Conservation (phyloP, 2,329 filamentous ascomycete species). For the Stachybotrys echinatus region DNA sequence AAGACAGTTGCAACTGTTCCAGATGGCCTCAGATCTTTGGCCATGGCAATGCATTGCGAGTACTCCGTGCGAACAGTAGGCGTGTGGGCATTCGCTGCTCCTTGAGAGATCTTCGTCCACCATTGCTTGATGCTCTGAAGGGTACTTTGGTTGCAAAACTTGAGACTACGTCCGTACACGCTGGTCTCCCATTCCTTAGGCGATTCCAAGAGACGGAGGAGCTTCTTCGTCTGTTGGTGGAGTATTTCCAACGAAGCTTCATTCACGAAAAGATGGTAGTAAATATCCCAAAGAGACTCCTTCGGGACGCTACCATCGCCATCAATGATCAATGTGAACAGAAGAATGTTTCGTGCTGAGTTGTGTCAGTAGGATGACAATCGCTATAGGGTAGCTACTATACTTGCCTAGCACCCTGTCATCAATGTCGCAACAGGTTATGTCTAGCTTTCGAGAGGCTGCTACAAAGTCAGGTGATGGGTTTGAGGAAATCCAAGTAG, state of each 20-base stretch:
- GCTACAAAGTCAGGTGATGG: slow-evolving; percentile 7
- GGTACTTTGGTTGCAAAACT: slow-evolving; percentile 43
- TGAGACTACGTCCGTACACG: slow-evolving; percentile 36
- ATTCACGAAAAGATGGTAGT: slow-evolving; percentile 47
- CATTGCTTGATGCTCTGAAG: slow-evolving; percentile 32
- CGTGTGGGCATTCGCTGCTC: slow-evolving; percentile 4
- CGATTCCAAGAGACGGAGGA: slow-evolving; percentile 31
- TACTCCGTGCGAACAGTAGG: slow-evolving; percentile 7
- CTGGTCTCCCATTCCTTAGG: slow-evolving; percentile 37
- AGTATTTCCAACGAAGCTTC: slow-evolving; percentile 29
- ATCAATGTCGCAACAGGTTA: slow-evolving; percentile 53
- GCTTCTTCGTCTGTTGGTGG: slow-evolving; percentile 34
- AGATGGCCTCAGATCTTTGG: slow-evolving; percentile 7
- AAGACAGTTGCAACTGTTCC: slow-evolving; percentile 19
- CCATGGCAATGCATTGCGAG: slow-evolving; percentile 11
- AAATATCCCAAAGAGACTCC: slow-evolving; percentile 45
- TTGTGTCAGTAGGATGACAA: slow-evolving; percentile 3
- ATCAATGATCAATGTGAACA: slow-evolving; percentile 47
- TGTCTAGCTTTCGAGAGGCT: slow-evolving; percentile 39
- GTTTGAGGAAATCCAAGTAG: neutral
- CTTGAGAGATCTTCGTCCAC: slow-evolving; percentile 24
- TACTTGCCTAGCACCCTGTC: slow-evolving; percentile 42
- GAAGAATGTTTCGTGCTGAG: slow-evolving; percentile 48
- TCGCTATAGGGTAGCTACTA: neutral
- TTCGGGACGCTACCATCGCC: slow-evolving; percentile 15